Evolutionary conservation across 1,139 yeast species (phyloP).

Genomic region (Magnusiomyces fungicola): DNA sequence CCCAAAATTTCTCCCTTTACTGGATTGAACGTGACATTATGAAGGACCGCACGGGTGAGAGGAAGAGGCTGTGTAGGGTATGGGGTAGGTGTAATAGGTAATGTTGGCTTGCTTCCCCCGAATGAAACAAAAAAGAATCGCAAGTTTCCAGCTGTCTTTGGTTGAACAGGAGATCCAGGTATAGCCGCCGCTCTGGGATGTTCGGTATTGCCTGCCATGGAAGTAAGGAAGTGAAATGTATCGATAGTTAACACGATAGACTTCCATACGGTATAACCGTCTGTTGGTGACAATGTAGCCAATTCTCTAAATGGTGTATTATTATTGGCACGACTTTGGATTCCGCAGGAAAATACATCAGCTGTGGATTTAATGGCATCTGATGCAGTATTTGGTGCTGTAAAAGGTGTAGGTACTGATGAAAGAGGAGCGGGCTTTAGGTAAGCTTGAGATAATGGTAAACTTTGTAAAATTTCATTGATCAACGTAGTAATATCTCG

Average conservation of each 20-base stretch:
- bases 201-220: conserved; percentile 28
- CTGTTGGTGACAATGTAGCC: not conserved
- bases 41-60: conserved; percentile 28
- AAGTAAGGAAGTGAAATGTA: conserved; percentile 14
- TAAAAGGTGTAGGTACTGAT: not conserved
- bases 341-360: conserved; percentile 2
- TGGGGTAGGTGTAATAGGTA: conserved; percentile 10
- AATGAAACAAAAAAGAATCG: conserved; percentile 19
- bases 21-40: conserved; percentile 18
- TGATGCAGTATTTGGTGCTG: not conserved
- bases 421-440: not conserved
- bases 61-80: conserved; percentile 24
- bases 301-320: not conserved
- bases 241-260: conserved; percentile 9
- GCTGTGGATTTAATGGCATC: not conserved
- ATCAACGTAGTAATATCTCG: not conserved
- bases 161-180: conserved; percentile 9
- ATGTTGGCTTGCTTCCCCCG: conserved; percentile 16
- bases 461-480: not conserved
- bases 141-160: conserved; percentile 20
- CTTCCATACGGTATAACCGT: conserved; percentile 4
- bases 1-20: conserved; percentile 20
- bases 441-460: not conserved
- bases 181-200: conserved; percentile 19
- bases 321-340: conserved; percentile 6